Percentiles rank a stretch among this genome's conserved stretches.
Conservation (phyloP, 306 rosid genomes). For the Castanospermum australe region DNA sequence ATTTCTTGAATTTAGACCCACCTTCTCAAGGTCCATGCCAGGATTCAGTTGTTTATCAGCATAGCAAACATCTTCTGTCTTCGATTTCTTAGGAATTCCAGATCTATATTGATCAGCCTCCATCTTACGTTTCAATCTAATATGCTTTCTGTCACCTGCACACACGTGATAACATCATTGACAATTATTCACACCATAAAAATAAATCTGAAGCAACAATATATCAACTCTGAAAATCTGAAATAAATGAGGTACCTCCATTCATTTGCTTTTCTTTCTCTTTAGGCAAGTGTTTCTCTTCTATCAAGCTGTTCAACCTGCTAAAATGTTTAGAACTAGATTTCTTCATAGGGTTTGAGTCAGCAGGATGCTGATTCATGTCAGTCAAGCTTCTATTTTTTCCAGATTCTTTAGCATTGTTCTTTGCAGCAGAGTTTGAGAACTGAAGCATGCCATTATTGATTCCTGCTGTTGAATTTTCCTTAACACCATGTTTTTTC, state of each 20-base stretch:
- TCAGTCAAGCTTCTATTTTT: slow-evolving; percentile 46
- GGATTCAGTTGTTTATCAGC: slow-evolving; percentile 37
- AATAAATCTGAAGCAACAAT: not conserved
- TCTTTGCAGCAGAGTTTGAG: slow-evolving; percentile 36
- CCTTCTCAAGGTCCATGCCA: slow-evolving; percentile 37
- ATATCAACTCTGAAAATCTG: not conserved
- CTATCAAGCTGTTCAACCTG: slow-evolving; percentile 31
- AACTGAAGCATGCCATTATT: slow-evolving; percentile 24
- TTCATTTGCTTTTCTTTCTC: slow-evolving; percentile 42
- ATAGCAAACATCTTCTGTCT: slow-evolving; percentile 36
- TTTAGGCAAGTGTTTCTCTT: slow-evolving; percentile 44
- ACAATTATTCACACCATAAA: slow-evolving; percentile 9
- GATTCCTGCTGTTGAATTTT: slow-evolving; percentile 36
- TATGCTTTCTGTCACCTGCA: slow-evolving; percentile 49
- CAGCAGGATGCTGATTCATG: slow-evolving; percentile 43
- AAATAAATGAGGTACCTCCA: slow-evolving; percentile 49
- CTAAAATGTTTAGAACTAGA: slow-evolving; percentile 35
- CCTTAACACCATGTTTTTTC: slow-evolving; percentile 48
- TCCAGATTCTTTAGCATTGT: slow-evolving; percentile 37
- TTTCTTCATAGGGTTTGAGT: slow-evolving; percentile 44
- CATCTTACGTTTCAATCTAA: slow-evolving; percentile 49
- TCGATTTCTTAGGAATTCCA: slow-evolving; percentile 50
- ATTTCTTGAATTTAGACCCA: slow-evolving; percentile 38
- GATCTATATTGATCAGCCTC: slow-evolving; percentile 47
- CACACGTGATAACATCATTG: not conserved